Evolutionary conservation across 2,329 filamentous ascomycete genomes (phyloP).

Genomic region (Hypoxylon sp.): DNA sequence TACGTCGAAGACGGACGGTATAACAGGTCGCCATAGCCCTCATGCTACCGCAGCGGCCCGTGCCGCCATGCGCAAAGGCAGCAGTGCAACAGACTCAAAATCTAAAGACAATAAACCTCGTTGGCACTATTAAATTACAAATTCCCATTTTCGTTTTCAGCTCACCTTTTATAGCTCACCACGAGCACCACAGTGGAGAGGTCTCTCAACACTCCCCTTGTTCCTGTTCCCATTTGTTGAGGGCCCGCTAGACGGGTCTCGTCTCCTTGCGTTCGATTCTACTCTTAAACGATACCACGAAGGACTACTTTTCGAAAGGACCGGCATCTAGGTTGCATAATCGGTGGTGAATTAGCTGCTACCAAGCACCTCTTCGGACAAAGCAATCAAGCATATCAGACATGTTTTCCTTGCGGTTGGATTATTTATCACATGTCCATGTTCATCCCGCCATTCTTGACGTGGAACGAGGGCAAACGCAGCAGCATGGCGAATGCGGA

Average conservation of each 20-base stretch:
- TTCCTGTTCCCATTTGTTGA: slow-evolving; percentile 34
- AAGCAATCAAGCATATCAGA: slow-evolving; percentile 20
- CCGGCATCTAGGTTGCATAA: slow-evolving; percentile 24
- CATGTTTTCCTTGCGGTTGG: slow-evolving; percentile 32
- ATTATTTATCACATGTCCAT: slow-evolving; percentile 31
- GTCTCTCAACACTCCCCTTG: slow-evolving; percentile 15
- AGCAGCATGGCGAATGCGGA: slow-evolving; percentile 43
- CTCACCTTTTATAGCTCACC: not conserved
- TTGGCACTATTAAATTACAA: slow-evolving; percentile 61
- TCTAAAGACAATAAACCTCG: slow-evolving; percentile 63
- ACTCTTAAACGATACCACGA: slow-evolving; percentile 37
- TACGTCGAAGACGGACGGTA: slow-evolving; percentile 53
- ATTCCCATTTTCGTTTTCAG: slow-evolving; percentile 5
- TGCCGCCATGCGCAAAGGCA: slow-evolving; percentile 61
- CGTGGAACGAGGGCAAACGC: slow-evolving; percentile 42
- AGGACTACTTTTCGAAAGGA: slow-evolving; percentile 22
- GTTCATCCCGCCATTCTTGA: slow-evolving; percentile 33
- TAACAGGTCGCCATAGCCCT: slow-evolving; percentile 65
- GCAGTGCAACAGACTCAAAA: slow-evolving; percentile 53
- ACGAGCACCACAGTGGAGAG: slow-evolving; percentile 13
- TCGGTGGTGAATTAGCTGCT: slow-evolving; percentile 21
- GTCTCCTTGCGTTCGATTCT: slow-evolving; percentile 38
- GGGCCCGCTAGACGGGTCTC: slow-evolving; percentile 33
- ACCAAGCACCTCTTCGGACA: slow-evolving; percentile 16
- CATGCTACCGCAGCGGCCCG: slow-evolving; percentile 63